Conservation (phyloP, 495 filamentous ascomycete genomes). For the Xylaria venustula region DNA sequence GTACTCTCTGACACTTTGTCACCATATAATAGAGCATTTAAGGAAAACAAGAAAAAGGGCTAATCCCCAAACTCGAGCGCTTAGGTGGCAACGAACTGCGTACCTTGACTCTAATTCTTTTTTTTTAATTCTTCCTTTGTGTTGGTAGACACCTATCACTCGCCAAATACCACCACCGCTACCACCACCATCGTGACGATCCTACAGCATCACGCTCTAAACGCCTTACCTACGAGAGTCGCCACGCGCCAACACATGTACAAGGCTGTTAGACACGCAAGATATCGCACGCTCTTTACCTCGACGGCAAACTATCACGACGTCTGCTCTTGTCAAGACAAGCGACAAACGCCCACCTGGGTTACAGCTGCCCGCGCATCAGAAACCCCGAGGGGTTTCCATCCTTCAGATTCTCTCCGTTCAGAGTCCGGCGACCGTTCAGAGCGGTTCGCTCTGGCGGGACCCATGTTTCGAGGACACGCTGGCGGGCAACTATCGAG, state of each 20-base stretch:
- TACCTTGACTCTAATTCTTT: conserved; percentile 25
- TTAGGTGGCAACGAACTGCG: conserved; percentile 34
- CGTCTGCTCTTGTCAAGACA: conserved; percentile 30
- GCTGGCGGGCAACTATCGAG: conserved; percentile 64
- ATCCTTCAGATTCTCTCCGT: conserved; percentile 50
- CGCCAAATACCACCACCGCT: conserved; percentile 23
- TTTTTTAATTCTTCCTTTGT: conserved; percentile 10
- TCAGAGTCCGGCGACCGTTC: conserved; percentile 61
- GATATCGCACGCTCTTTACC: conserved; percentile 23
- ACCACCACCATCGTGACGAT: conserved; percentile 26
- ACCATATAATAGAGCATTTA: conserved; percentile 31
- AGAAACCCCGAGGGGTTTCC: conserved; percentile 48
- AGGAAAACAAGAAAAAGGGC: conserved; percentile 31
- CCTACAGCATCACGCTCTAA: conserved; percentile 26
- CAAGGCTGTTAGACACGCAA: conserved; percentile 27
- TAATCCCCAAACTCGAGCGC: conserved; percentile 27
- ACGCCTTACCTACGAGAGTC: conserved; percentile 19
- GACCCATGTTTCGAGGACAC: conserved; percentile 68
- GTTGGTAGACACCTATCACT: conserved; percentile 22
- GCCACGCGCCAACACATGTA: conserved; percentile 37
- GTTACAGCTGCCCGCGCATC: conserved; percentile 20
- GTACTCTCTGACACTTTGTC: conserved; percentile 34
- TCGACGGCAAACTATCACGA: conserved; percentile 26
- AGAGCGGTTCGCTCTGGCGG: conserved; percentile 71
- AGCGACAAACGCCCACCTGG: conserved; percentile 24